Base-by-base conservation (phyloP, 2,329 filamentous ascomycete genomes). In the Ophiocordyceps australis region DNA sequence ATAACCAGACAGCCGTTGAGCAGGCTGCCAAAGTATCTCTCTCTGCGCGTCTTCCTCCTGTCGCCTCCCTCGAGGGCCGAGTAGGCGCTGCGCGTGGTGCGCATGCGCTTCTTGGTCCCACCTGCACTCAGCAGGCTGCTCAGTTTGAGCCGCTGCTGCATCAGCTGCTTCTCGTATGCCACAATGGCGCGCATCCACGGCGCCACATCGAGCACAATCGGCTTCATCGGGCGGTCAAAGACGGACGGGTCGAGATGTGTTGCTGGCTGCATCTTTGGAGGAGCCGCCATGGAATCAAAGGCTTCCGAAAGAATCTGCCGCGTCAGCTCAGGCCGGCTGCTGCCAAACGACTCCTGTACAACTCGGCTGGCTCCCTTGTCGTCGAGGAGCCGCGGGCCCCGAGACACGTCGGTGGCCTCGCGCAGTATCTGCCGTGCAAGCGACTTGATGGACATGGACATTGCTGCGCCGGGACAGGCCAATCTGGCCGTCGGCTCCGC, bases 171-270 rank as follows among this genome's bases (percentile, higher is more conserved):
- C 38, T 95, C 86, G 41, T 75, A 78, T 0, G 72, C 61, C 3
- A 86, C 72, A 31, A 98, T 95, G 20, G 65, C 62, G 9, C 91
- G 77, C n/a, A 95, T 67, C 45, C 81, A 95, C 0, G 91, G 89
- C 0, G 83, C 85, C 3, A 95, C 58, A 34, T 98, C 89, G 9
- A 74, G 54, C 0, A 67, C 62, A 17, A 93, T 68, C 13, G 74
- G 56, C 1, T 49, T 46, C 38, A 77, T 54, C 0, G 71, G 70
- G 22, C 78, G 69, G 38, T 93, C 82, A 35, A 93, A 82, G 1
- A 76, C 70, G 0, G 80, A 85, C 0, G 76, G 61, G 18, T 71
- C 66, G 2, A 82, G 57, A 22, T 56, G 56, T 7, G 41, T 35
- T 11, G 38, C 38, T 12, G 35, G 24, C 28, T 41, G 32, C 2